Evolutionary conservation across 805 yeast species (phyloP).

Genomic region (Candida glaebosa): DNA sequence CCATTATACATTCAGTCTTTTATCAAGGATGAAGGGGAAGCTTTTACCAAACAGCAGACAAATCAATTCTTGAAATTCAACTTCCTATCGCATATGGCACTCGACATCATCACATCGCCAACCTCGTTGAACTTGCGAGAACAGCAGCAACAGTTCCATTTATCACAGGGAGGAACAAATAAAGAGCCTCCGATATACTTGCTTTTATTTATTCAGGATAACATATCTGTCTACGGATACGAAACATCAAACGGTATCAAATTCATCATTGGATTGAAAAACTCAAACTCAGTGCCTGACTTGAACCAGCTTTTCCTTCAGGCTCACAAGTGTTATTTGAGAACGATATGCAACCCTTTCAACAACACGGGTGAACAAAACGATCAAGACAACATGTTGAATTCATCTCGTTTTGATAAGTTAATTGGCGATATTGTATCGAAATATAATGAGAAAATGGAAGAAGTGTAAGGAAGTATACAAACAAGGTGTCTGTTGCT

Average conservation of each 20-base stretch:
- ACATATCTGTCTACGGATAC: conserved; percentile 61
- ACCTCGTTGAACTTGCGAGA: conserved; percentile 36
- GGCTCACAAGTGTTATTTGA: conserved; percentile 53
- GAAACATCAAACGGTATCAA: conserved; percentile 68
- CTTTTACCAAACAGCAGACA: conserved; percentile 19
- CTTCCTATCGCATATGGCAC: conserved; percentile 71
- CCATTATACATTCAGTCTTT: conserved; percentile 62
- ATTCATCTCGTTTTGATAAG: conserved; percentile 28
- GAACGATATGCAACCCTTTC: conserved; percentile 63
- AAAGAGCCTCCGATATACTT: neutral
- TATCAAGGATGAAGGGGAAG: conserved; percentile 16
- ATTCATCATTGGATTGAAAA: conserved; percentile 51
- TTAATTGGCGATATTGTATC: conserved; percentile 23
- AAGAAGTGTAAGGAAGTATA: too few relatives aligned
- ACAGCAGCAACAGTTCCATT: conserved; percentile 23
- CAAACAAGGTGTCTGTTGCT: too few relatives aligned
- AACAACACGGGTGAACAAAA: conserved; percentile 18
- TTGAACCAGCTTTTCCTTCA: conserved; percentile 20
- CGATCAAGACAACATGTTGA: conserved; percentile 21
- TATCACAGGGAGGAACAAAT: neutral
- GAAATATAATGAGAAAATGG: conserved; percentile 8
- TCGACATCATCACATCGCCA: conserved; percentile 64
- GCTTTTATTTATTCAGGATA: conserved; percentile 64
- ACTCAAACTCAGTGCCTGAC: conserved; percentile 2
- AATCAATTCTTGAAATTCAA: conserved; percentile 58